phyloP scores from a whole-genome alignment of 202 grass and related monocot species.

The Saccharum hybrid region DNA sequence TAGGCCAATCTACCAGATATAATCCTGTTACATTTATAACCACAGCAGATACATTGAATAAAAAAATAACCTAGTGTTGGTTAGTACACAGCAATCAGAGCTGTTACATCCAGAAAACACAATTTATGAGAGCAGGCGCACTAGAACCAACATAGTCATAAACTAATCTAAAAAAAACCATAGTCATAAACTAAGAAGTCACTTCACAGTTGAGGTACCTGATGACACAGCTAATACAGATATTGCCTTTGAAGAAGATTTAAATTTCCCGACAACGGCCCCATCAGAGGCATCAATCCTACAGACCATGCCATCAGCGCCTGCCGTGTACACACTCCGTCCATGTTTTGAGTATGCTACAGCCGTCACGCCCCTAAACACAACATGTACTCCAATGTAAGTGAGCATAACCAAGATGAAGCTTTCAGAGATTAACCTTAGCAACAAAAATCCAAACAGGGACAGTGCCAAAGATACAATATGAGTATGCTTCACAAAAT shows the following conservation, averaged over 20 bases:
- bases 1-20: constrained; percentile 3
- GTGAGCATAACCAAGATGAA: constrained; percentile 8
- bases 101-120: neutral
- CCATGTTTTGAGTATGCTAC: constrained; percentile 64
- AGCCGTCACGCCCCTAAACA: constrained; percentile 77
- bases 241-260: constrained; percentile 78
- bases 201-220: constrained; percentile 59
- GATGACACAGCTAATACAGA: constrained; percentile 80
- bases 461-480: constrained; percentile 25
- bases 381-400: constrained; percentile 21
- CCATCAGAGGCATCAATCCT: constrained; percentile 73
- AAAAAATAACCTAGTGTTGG: neutral
- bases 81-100: neutral
- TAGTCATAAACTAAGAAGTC: constrained; percentile 5
- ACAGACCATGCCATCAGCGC: constrained; percentile 92
- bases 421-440: constrained; percentile 16
- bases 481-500: neutral
- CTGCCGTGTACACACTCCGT: constrained; percentile 67
- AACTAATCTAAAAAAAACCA: neutral
- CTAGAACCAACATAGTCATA: constrained; percentile 5
- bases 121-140: neutral
- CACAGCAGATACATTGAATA: neutral
- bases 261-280: constrained; percentile 61
- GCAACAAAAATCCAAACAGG: constrained; percentile 29
- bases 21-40: neutral